phyloP scores from a whole-genome alignment of 495 filamentous ascomycete species.

The Tuber calosporum region DNA sequence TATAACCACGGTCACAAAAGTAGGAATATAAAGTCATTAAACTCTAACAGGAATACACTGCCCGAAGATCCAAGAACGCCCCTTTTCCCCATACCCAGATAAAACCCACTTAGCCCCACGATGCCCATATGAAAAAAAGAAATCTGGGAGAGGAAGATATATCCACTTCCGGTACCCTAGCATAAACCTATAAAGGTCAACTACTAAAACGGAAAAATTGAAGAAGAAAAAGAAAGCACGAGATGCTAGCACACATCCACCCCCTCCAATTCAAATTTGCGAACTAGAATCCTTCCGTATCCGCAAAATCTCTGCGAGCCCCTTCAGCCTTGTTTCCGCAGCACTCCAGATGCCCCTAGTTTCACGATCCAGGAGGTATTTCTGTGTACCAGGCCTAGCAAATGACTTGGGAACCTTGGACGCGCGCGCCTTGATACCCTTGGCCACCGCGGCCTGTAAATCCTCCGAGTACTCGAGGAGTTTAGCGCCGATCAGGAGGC shows the following conservation, averaged over 20 bases:
- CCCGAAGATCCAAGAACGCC: not conserved
- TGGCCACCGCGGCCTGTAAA: slow-evolving; percentile 52
- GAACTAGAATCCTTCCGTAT: slow-evolving; percentile 9
- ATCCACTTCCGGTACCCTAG: not conserved
- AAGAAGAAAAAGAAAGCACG: not conserved
- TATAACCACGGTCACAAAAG: not conserved
- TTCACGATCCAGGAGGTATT: slow-evolving; percentile 17
- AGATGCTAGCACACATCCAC: not conserved
- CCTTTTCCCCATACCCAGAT: not conserved
- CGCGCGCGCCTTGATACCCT: slow-evolving; percentile 56
- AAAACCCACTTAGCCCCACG: not conserved
- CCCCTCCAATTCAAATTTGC: not conserved
- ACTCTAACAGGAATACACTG: not conserved
- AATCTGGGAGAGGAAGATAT: not conserved
- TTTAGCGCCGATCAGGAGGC: slow-evolving; percentile 49
- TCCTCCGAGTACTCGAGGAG: slow-evolving; percentile 45
- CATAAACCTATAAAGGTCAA: slow-evolving; percentile 7
- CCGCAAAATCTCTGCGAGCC: slow-evolving; percentile 36
- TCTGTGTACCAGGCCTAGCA: not conserved
- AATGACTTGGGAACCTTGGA: slow-evolving; percentile 44
- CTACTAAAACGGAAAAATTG: not conserved
- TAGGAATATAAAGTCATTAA: not conserved
- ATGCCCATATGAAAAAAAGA: not conserved
- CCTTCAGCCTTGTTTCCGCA: slow-evolving; percentile 39
- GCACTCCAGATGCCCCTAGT: slow-evolving; percentile 35